Percentiles rank a stretch among this genome's conserved stretches.
These are phyloP conservation scores for Teunomyces stri DNA, from an alignment of 805 yeast species.

Conservation along the genomic window DNA sequence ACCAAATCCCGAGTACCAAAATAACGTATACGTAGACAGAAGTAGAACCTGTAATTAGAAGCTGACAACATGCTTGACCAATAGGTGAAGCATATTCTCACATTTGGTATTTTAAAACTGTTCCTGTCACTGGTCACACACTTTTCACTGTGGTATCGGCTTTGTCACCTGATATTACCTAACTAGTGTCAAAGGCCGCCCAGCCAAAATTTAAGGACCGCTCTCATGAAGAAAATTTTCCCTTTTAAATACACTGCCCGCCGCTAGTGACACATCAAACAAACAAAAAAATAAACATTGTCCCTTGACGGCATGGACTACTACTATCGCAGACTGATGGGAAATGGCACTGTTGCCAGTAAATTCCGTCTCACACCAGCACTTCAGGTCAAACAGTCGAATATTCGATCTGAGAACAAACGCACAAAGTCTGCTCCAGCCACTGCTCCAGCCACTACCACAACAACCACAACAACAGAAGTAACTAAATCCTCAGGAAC, in stretches of 20 bases:
- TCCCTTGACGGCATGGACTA: constrained; percentile 25
- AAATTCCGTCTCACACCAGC: constrained; percentile 27
- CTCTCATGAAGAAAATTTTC: constrained; percentile 1
- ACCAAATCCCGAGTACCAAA: no score
- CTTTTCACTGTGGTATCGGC: constrained; percentile 1
- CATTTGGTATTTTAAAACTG: no score
- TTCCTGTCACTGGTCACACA: neutral
- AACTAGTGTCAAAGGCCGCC: constrained; percentile 11
- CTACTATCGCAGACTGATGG: constrained; percentile 37
- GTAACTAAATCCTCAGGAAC: neutral
- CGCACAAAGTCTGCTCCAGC: neutral
- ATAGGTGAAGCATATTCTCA: no score
- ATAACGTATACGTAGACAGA: no score
- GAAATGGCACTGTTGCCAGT: constrained; percentile 37
- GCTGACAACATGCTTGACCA: no score
- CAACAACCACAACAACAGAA: neutral
- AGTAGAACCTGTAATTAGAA: no score
- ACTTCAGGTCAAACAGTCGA: constrained; percentile 18
- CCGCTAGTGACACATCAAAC: neutral
- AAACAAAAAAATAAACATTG: neutral
- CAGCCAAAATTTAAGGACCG: constrained; percentile 8
- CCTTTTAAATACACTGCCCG: neutral
- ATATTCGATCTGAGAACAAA: constrained; percentile 10
- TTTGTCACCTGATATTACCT: constrained; percentile 11
- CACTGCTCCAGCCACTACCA: neutral